phyloP scores from a whole-genome alignment of 108 stramenopile species.

The Nannochloropsis salina region DNA sequence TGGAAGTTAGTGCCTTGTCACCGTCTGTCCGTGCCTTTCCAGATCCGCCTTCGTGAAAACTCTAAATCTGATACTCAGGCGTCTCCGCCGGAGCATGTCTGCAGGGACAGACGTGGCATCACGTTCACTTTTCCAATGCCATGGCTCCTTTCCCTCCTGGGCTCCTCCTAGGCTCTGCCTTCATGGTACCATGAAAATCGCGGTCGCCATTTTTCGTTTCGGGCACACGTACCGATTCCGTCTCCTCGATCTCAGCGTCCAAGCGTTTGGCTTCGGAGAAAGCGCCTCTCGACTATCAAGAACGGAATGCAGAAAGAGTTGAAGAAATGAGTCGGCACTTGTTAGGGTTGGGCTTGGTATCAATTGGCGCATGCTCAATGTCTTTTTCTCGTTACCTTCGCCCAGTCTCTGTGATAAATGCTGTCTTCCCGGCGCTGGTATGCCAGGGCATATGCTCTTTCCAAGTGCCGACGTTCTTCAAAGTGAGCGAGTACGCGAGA shows the following conservation, averaged over 20 bases:
- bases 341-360: no score
- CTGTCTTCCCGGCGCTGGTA: not conserved
- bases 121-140: no score
- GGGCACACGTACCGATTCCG: not conserved
- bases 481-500: not conserved
- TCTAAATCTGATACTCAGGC: no score
- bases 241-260: not conserved
- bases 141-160: not conserved
- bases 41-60: no score
- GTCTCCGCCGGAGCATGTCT: no score
- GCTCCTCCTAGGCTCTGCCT: not conserved
- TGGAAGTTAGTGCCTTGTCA: no score
- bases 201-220: no score
- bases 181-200: not conserved
- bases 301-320: not conserved
- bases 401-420: slow-evolving; percentile 5
- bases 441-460: not conserved
- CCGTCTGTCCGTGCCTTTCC: no score
- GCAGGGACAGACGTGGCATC: no score
- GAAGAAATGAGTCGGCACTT: not conserved
- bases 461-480: not conserved
- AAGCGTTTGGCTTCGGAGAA: not conserved
- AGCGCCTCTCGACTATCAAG: not conserved
- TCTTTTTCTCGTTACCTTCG: not conserved
- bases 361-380: no score